Base-by-base conservation (phyloP, 1,284 basidiomycete genomes). In the Blastosporella zonata region DNA sequence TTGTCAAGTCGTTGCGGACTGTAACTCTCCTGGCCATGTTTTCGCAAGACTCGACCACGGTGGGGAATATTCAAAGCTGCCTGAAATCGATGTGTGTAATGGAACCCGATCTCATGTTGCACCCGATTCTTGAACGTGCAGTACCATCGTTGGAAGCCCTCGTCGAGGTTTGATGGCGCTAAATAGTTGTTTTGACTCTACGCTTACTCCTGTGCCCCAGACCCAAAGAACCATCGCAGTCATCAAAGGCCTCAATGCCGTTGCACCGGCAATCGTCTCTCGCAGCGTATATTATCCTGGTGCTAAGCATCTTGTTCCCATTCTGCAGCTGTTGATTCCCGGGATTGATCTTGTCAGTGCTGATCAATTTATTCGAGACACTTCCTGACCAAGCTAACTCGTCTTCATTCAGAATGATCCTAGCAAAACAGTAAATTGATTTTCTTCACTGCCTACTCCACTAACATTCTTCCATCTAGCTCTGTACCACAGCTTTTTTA, bases 1-100 rank as follows among this genome's bases (percentile, higher is more conserved):
- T 97, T 37, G 91, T 95, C 17, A 85, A 87, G 56, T 86, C 81
- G 29, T 73, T 96, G 29, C 76, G 91, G 43, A 93, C 91, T 0
- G 88, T 94, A 21, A 84, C 87, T 0, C 73, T 97, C 18, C 75
- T 96, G 18, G 86, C 90, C 10, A 94, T 96, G 83, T 97, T 97
- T 71, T 91, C 90, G 25, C 89, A 90, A 65, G 87, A 87, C 57
- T 70, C 71, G 31, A 72, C 72, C 3, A 84, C 81, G 2, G 81
- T 84, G 23, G 65, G 71, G 23, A 86, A 87, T 59, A 79, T 87
- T 46, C 82, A 85, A 63, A 81, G 78, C 53, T 82, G 82, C 56
- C 64, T 88, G 54, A 87, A 87, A 63, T 85, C 81, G 10, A 82
- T 93, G 77, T 80, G 81, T 50, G 69, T 87, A 39, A 84, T 97